Percentiles rank a stretch among this genome's conserved stretches.
These are phyloP conservation scores for Tylopilus sp. DNA, from an alignment of 768 basidiomycete genomes.

Conservation along the genomic window DNA sequence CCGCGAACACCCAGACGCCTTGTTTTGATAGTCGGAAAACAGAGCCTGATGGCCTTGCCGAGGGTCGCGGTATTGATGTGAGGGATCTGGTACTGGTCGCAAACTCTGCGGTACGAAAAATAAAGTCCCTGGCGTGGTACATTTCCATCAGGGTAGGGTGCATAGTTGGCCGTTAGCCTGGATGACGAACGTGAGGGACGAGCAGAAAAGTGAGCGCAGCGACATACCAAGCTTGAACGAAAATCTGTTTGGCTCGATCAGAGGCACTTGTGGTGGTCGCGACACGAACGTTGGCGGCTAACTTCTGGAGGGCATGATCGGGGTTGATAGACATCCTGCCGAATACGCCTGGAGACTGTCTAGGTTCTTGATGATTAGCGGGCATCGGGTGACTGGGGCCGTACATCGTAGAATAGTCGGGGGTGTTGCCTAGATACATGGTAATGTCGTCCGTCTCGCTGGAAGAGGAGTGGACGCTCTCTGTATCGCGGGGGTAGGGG, in stretches of 20 bases:
- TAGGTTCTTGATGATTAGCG: slow-evolving; percentile 39
- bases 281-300: slow-evolving; percentile 81
- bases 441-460: slow-evolving; percentile 87
- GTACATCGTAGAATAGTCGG: slow-evolving; percentile 71
- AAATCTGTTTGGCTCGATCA: slow-evolving; percentile 88
- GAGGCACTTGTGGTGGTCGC: slow-evolving; percentile 91
- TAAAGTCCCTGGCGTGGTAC: slow-evolving; percentile 93
- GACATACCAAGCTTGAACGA: slow-evolving; percentile 86
- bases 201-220: slow-evolving; percentile 14
- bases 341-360: slow-evolving; percentile 71
- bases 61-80: slow-evolving; percentile 95
- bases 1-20: slow-evolving; percentile 88
- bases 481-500: slow-evolving; percentile 82
- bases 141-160: slow-evolving; percentile 88
- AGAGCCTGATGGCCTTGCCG: slow-evolving; percentile 90
- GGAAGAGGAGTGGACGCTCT: slow-evolving; percentile 83
- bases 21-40: slow-evolving; percentile 95
- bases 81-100: slow-evolving; percentile 89
- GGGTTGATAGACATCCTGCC: slow-evolving; percentile 72
- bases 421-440: slow-evolving; percentile 61
- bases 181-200: slow-evolving; percentile 16
- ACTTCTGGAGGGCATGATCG: slow-evolving; percentile 80
- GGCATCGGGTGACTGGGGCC: slow-evolving; percentile 40
- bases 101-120: slow-evolving; percentile 87
- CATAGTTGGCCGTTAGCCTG: slow-evolving; percentile 87